Evolutionary conservation across 1,284 basidiomycete genomes (phyloP), one percentile per base, ranked within the genome.

Genomic region (Marasmius sp.): DNA sequence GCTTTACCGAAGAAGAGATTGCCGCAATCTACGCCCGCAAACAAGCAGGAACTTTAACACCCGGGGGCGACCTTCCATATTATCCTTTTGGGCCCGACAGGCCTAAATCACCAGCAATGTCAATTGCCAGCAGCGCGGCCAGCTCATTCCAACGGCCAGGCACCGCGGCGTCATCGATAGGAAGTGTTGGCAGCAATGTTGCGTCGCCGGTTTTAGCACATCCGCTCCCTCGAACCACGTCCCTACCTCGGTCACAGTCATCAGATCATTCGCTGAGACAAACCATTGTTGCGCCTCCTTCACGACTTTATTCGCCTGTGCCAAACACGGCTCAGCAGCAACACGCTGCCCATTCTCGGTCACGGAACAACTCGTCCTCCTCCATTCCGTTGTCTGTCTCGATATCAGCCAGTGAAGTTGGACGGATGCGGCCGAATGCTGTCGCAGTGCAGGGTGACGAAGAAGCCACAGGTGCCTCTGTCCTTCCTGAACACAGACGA

Each of bases 1-100:
- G 89, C 0, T 88, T 88, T 66, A 78, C 81, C 8, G 81, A 85
- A 34, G 85, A 86, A n/a, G 88, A 91, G 70, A 89, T 91, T 39
- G 79, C 81, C 0, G 79, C 80, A 6, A 85, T 92, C 34, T 81
- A 86, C 48, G 74, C 79, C 18, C 80, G 86, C 27, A 79, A 86
- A 34, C 70, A 75, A 36, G 78, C 77, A 33, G 77, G 72, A 16
- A 64, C 79, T 34, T 79, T 77, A 11, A 74, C 76, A 1, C 70
- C 71, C 5, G 67, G 73, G 18, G 69, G 72, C 18, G 70, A 69
- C 18, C 69, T 70, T 52, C 65, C 74, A 49, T 74, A 70, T 39
- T 41, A 53, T 9, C 41, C 56, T 65, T 52, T 27, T n/a, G 50
- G 50, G 34, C 18, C 64, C 56, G 72, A 74, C 49, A 69, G 77